A percentile compares a stretch with the other conserved stretches of the same genome.
Conservation (phyloP, 2,329 filamentous ascomycete species). For the Blastomyces silverae region DNA sequence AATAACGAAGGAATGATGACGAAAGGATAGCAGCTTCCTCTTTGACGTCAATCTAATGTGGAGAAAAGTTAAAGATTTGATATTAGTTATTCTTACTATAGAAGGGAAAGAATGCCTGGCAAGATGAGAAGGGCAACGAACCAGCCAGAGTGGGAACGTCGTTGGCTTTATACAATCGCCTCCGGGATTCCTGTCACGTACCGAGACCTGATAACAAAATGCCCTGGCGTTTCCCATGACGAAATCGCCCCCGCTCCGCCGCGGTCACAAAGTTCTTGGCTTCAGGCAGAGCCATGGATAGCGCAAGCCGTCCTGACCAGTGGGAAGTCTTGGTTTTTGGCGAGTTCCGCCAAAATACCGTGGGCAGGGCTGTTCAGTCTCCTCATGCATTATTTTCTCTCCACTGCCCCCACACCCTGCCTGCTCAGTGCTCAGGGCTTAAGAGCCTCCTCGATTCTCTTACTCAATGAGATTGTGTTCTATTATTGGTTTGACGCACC, state of each 20-base stretch:
- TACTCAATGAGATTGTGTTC: neutral
- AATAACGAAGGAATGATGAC: neutral
- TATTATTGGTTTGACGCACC: neutral
- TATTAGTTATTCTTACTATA: neutral
- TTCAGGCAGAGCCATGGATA: neutral
- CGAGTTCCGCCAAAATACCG: neutral
- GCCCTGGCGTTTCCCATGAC: neutral
- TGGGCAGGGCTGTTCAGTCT: neutral
- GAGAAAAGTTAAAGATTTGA: neutral
- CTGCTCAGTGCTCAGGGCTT: no score
- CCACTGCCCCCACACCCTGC: neutral
- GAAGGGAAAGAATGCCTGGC: neutral
- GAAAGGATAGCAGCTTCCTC: neutral
- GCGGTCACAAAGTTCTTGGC: neutral
- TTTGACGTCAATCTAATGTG: neutral
- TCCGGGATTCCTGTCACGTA: neutral
- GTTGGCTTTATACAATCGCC: conserved; percentile 5
- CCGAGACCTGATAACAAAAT: neutral
- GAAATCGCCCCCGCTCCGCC: conserved; percentile 1
- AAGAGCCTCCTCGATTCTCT: neutral
- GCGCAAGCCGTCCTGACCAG: neutral
- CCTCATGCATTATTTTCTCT: neutral
- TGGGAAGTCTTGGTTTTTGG: conserved; percentile 6
- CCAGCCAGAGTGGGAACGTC: neutral
- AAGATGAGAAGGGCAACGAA: neutral